Evolutionary conservation across 306 rosid species (phyloP).

Genomic region (Gillenia trifoliata): DNA sequence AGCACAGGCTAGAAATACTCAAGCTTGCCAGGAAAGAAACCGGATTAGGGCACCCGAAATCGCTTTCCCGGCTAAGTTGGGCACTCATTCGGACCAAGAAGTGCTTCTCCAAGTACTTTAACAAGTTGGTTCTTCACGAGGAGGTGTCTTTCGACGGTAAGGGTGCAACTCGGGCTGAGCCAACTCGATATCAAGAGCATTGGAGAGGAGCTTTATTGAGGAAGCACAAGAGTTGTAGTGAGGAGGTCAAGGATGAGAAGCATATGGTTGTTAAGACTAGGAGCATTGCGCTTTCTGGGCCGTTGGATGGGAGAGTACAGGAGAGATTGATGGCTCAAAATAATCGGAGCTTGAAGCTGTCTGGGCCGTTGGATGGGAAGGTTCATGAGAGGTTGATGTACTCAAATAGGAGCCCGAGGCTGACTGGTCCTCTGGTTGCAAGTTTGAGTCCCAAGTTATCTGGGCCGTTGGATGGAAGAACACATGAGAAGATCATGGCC

Average conservation of each 20-base stretch:
- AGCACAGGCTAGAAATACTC: conserved; percentile 83
- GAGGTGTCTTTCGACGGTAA: not conserved
- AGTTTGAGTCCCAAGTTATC: conserved; percentile 48
- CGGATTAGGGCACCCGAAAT: conserved; percentile 10
- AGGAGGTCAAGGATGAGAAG: conserved; percentile 28
- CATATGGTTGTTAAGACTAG: conserved; percentile 27
- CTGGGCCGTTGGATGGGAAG: conserved; percentile 89
- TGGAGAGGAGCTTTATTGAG: conserved; percentile 37
- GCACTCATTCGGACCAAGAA: conserved; percentile 43
- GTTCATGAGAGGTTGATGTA: conserved; percentile 39
- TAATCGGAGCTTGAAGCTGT: conserved; percentile 29
- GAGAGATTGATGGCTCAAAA: conserved; percentile 11
- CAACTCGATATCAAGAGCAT: conserved; percentile 28
- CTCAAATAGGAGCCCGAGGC: conserved; percentile 42
- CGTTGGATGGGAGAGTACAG: conserved; percentile 24
- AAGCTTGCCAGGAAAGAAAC: conserved; percentile 61
- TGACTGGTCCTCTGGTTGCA: conserved; percentile 25
- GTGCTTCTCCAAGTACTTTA: conserved; percentile 52
- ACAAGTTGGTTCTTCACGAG: conserved; percentile 24
- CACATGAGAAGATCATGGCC: conserved; percentile 20
- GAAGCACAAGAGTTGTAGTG: conserved; percentile 17
- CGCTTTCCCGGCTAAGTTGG: conserved; percentile 33
- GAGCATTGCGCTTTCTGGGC: conserved; percentile 41
- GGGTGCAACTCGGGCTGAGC: conserved; percentile 12
- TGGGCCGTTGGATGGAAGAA: conserved; percentile 39